These are phyloP conservation scores for Colletotrichum sublineola DNA, from an alignment of 2,329 filamentous ascomycete genomes.

Conservation along the genomic window DNA sequence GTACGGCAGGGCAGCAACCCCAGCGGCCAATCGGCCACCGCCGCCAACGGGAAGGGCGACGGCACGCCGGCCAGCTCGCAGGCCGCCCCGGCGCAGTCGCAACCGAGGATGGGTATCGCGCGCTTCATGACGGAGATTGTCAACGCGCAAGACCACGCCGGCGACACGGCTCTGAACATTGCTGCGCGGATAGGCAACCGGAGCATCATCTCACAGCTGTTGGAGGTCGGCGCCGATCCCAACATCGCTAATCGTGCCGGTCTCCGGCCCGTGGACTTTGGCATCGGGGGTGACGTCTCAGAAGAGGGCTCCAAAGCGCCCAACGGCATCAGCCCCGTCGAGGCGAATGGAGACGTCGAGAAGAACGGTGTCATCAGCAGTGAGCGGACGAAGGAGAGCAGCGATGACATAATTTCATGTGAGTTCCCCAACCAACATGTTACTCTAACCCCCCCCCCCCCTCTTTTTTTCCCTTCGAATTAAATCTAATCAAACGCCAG, in stretches of 20 bases:
- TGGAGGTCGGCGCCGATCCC: conserved; percentile 96
- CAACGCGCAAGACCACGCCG: conserved; percentile 92
- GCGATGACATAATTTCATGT: conserved; percentile 84
- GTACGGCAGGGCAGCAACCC: conserved; percentile 83
- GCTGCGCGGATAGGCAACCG: conserved; percentile 93
- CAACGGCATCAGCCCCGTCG: conserved; percentile 6
- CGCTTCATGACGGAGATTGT: conserved; percentile 98
- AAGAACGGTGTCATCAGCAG: conserved; percentile 60
- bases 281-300: conserved; percentile 78
- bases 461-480: neutral
- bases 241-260: conserved; percentile 91
- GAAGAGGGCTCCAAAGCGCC: conserved; percentile 48
- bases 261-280: conserved; percentile 92
- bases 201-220: conserved; percentile 94
- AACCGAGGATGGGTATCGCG: conserved; percentile 84
- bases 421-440: conserved; percentile 55
- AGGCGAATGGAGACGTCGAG: conserved; percentile 58
- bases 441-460: neutral
- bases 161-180: conserved; percentile 94
- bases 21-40: conserved; percentile 60
- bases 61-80: conserved; percentile 57
- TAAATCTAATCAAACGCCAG: conserved; percentile 57
- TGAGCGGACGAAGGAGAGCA: conserved; percentile 77
- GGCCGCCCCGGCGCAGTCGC: conserved; percentile 45
- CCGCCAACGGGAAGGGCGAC: conserved; percentile 46